Evolutionary conservation across 2,329 filamentous ascomycete species (phyloP), one percentile per base, ranked within the genome.

Genomic region (Diaporthe australafricana): DNA sequence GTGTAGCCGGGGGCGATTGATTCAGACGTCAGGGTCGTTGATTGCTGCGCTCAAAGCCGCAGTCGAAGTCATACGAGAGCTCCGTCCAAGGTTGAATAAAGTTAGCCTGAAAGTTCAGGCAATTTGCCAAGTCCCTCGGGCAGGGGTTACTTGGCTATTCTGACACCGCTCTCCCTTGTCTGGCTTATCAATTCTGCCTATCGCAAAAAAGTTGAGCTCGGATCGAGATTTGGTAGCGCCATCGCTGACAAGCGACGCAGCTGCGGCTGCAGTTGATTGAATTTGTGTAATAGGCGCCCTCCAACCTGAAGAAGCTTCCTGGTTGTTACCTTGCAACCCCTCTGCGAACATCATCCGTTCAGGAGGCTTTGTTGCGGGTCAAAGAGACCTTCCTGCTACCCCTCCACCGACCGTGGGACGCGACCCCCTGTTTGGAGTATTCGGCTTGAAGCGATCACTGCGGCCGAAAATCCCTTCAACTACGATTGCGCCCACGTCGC

Each of bases 21-120:
- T 40, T 60, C 22, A 30, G 25, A 57, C 50, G 69, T n/a, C 66
- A 72, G 74, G 75, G 71, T 68, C 73, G 74, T 74, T 75, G 35
- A 42, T 35, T 27, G 25, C 60, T 20, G 30, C 8, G 17, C 14
- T 65, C 60, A 52, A 42, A 65, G 25, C n/a, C 22, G 38, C 48
- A 50, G 20, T 57, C 40, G 27, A 69, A 35, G 62, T 71, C 56
- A 68, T 65, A 71, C 45, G 71, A 71, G 55, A 60, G 52, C 71
- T 65, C 53, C 55, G 53, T 57, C n/a, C 40, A 25, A 45, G 30
- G 25, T 55, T 16, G 52, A 16, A 50, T 27, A 3, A 20, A 14
- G 22, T 48, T 38, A 20, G 60, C 60, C 60, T 65, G 45, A 65
- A 9, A 65, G 30, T 20, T 65, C 60, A 65, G 60, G 60, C 60